Evolutionary conservation across 2,329 filamentous ascomycete genomes (phyloP).

Genomic region (Dendrostoma leiphaemia): DNA sequence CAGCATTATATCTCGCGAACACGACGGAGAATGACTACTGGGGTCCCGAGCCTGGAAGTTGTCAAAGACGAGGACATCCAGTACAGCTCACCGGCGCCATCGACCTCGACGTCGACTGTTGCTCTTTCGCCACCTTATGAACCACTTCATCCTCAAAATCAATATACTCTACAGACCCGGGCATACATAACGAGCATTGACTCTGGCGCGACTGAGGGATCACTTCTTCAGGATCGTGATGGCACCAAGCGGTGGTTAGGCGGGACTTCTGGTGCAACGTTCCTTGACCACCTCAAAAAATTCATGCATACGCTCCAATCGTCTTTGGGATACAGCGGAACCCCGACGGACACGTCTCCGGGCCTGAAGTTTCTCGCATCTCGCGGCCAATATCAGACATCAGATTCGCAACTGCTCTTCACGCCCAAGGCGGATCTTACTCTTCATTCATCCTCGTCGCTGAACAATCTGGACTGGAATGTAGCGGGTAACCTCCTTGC

Average conservation of each 20-base stretch:
- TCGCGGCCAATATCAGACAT: conserved; percentile 45
- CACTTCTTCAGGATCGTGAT: conserved; percentile 42
- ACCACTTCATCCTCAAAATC: neutral
- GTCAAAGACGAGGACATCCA: conserved; percentile 1
- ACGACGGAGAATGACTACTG: conserved; percentile 1
- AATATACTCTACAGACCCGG: neutral
- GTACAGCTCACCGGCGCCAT: conserved; percentile 18
- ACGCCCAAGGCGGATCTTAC: conserved; percentile 22
- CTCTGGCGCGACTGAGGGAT: conserved; percentile 31
- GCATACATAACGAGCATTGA: neutral
- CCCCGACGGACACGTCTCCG: conserved; percentile 18
- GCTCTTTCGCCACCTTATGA: conserved; percentile 8
- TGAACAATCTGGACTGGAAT: conserved; percentile 4
- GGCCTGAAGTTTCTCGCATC: conserved; percentile 36
- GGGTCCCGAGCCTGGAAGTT: conserved; percentile 21
- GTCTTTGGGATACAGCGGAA: conserved; percentile 28
- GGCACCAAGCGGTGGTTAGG: conserved; percentile 46
- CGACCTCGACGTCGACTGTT: conserved; percentile 24
- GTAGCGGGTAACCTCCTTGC: conserved; percentile 38
- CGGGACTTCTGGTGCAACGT: conserved; percentile 48
- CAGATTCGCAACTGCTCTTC: conserved; percentile 41
- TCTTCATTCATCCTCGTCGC: neutral
- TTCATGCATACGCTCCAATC: conserved; percentile 38
- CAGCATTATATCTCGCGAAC: conserved; percentile 29
- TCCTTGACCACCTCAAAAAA: conserved; percentile 47